Evolutionary conservation across 768 basidiomycete species (phyloP).

Genomic region (Psilocybe cyanescens): DNA sequence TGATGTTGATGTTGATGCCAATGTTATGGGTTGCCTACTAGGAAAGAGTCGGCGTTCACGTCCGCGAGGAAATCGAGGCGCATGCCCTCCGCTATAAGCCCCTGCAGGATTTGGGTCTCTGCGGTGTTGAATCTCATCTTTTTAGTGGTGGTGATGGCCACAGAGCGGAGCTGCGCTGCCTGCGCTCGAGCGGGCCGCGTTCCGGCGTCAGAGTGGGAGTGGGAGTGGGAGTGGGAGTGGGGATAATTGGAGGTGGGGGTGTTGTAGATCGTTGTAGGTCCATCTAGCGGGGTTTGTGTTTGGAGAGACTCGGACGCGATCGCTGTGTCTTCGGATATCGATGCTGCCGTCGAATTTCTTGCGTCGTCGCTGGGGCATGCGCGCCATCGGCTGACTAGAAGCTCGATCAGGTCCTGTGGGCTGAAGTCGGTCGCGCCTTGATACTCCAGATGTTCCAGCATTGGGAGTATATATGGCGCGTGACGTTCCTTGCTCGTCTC

Average conservation of each 20-base stretch:
- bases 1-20: too few relatives aligned
- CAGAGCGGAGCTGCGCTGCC: slow-evolving; percentile 13
- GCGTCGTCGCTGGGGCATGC: neutral
- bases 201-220: too few relatives aligned
- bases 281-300: too few relatives aligned
- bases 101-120: slow-evolving; percentile 9
- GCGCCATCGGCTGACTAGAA: slow-evolving; percentile 20
- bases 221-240: too few relatives aligned
- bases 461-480: neutral
- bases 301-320: too few relatives aligned
- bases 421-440: slow-evolving; percentile 19
- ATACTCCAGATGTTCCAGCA: slow-evolving; percentile 20
- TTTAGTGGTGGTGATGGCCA: slow-evolving; percentile 17
- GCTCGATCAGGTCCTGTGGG: slow-evolving; percentile 14
- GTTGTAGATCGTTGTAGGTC: too few relatives aligned
- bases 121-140: slow-evolving; percentile 15
- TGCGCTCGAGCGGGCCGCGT: neutral
- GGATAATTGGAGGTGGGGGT: neutral
- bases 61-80: slow-evolving; percentile 16
- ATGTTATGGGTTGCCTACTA: too few relatives aligned
- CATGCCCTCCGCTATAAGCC: slow-evolving; percentile 18
- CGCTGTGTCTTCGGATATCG: neutral
- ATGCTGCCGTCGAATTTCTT: too few relatives aligned
- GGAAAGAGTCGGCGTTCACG: too few relatives aligned
- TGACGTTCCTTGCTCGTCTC: neutral